These are phyloP conservation scores for Solanum hybrid DNA, from an alignment of 305 asterid genomes.

Conservation along the genomic window DNA sequence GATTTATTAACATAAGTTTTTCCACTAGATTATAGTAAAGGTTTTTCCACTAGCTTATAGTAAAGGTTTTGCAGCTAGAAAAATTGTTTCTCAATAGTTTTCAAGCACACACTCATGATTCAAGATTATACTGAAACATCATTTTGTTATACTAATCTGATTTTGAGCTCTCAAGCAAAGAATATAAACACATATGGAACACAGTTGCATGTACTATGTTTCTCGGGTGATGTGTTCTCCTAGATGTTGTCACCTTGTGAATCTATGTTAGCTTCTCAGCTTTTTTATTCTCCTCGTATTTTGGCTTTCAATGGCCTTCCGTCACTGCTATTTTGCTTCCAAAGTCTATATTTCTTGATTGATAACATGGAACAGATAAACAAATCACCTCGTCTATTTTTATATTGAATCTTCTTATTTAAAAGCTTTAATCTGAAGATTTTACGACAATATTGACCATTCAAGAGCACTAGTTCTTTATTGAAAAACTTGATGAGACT, in stretches of 20 bases:
- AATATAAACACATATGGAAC: neutral
- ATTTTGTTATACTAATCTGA: neutral
- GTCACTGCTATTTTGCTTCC: neutral
- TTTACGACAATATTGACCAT: conserved; percentile 58
- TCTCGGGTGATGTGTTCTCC: neutral
- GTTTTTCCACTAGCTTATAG: neutral
- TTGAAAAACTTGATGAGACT: conserved; percentile 86
- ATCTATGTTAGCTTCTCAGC: neutral
- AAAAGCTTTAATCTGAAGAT: conserved; percentile 78
- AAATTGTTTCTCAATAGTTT: neutral
- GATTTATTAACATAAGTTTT: neutral
- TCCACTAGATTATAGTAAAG: neutral
- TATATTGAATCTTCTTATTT: conserved; percentile 15
- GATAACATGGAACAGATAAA: neutral
- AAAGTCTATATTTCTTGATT: neutral
- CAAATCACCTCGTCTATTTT: neutral
- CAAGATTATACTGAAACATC: neutral
- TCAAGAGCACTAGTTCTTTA: conserved; percentile 67
- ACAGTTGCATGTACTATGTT: neutral
- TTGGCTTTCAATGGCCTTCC: neutral
- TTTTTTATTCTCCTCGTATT: neutral
- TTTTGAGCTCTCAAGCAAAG: neutral
- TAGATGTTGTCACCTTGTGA: neutral
- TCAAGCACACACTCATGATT: neutral
- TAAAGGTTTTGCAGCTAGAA: neutral